Base-by-base conservation (phyloP, 1,284 basidiomycete species). In the Naganishia sp. region DNA sequence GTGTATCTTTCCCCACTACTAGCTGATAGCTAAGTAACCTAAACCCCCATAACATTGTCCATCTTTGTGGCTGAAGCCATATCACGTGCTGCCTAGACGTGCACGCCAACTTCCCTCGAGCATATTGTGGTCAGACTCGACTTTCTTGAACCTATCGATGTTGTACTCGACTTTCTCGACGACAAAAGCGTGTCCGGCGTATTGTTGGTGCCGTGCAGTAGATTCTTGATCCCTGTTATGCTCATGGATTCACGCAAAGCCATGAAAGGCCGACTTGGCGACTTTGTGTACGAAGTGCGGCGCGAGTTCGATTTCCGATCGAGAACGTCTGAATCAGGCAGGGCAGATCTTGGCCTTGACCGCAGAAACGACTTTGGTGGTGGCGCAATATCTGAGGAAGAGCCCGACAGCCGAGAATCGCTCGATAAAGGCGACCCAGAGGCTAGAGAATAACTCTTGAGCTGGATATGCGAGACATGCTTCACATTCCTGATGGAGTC, bases 221-320 rank as follows among this genome's bases (percentile, higher is more conserved):
- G 23, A 46, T 66, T 68, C 21, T 60, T 60, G 25, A 68, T 18
- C n/a, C 64, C 44, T 10, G 53, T 39, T 44, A 68, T 53, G 42
- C 64, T 66, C 36, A 68, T 66, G 28, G 68, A 68, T 2, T 60
- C 36, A 31, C 56, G 60, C 18, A 68, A 23, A 44, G 18, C 63
- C 36, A 65, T 48, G 23, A 60, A 46, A 15, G 65, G 59, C 48
- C 59, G 23, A 33, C 36, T 46, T 10, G 54, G 21, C 10, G 39
- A 21, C 25, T 50, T 59, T 5, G 42, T 33, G 28, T 43, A 55
- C 43, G 42, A 46, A 15, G 61, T 45, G 18, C 52, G 52, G 18
- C 52, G 61, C 6, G 61, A 46, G 6, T 49, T 53, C 25, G 39
- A 13, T 25, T 55, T 52, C 15, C 44, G 25, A 3, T 43, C 43